A percentile compares a stretch with the other conserved stretches of the same genome.
phyloP scores from a whole-genome alignment of 192 early-diverging fungal genomes.

The Rhizophagus sp. region DNA sequence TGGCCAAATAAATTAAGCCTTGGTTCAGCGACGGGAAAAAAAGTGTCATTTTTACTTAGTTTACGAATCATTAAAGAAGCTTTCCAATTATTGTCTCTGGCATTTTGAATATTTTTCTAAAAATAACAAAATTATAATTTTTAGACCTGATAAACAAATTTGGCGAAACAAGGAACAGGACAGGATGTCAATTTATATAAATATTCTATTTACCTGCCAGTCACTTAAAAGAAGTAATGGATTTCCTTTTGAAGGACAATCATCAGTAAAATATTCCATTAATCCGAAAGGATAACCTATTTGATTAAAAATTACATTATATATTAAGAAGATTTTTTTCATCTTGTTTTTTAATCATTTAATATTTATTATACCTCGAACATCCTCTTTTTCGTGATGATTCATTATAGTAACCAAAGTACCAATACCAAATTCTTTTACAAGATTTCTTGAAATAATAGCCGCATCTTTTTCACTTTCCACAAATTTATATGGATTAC shows the following conservation, averaged over 20 bases:
- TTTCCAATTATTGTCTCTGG: conserved; percentile 25
- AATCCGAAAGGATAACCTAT: conserved; percentile 51
- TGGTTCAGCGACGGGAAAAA: conserved; percentile 43
- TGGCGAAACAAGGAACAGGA: too few species aligned
- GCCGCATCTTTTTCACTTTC: conserved; percentile 34
- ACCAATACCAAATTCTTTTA: conserved; percentile 37
- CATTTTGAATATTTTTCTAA: conserved; percentile 38
- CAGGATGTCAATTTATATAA: neutral
- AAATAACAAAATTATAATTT: neutral
- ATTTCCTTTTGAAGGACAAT: conserved; percentile 44
- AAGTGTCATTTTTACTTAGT: conserved; percentile 23
- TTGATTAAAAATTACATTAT: neutral
- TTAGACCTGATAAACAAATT: too few species aligned
- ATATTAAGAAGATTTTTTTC: neutral
- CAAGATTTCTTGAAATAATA: conserved; percentile 34
- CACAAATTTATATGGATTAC: neutral
- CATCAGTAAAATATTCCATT: conserved; percentile 52
- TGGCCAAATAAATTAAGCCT: conserved; percentile 48
- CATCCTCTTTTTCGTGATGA: conserved; percentile 11
- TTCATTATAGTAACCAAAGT: conserved; percentile 45
- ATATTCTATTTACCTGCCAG: conserved; percentile 35
- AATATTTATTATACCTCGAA: conserved; percentile 31
- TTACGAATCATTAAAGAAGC: conserved; percentile 47
- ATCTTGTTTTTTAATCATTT: neutral
- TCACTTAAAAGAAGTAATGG: conserved; percentile 46